Conservation (phyloP, 1,139 yeast species). For the Candida tunisiensis region DNA sequence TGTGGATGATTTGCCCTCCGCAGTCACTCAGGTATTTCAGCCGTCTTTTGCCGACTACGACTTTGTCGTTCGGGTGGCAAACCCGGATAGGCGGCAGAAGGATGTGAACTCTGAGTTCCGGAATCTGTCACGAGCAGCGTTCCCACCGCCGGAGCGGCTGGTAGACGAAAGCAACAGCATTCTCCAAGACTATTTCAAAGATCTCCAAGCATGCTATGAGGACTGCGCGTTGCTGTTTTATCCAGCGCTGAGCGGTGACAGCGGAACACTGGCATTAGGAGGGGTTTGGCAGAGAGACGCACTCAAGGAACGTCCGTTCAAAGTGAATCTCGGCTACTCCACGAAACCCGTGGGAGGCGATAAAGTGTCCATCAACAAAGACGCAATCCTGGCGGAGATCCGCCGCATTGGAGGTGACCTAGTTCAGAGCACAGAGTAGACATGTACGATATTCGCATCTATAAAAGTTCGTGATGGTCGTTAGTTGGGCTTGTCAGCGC, state of each 20-base stretch:
- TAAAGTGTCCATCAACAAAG: conserved; percentile 47
- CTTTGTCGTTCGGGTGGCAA: conserved; percentile 45
- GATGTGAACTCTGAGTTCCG: conserved; percentile 28
- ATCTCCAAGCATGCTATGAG: conserved; percentile 21
- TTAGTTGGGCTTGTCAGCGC: conserved; percentile 11
- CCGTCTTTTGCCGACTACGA: conserved; percentile 81
- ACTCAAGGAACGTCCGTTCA: conserved; percentile 39
- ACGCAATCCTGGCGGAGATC: conserved; percentile 61
- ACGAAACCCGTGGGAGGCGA: conserved; percentile 35
- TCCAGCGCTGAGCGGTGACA: conserved; percentile 9
- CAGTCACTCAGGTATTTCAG: conserved; percentile 38
- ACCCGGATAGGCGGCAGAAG: conserved; percentile 28
- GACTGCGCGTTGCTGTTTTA: conserved; percentile 42
- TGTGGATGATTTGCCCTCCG: no score
- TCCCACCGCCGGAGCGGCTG: conserved; percentile 10
- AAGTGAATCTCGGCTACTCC: conserved; percentile 65
- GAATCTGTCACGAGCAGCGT: conserved; percentile 39
- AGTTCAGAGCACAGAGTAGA: conserved; percentile 8
- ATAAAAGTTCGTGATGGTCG: conserved; percentile 8
- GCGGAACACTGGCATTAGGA: no score
- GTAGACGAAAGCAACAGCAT: conserved; percentile 11
- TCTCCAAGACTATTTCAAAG: conserved; percentile 14
- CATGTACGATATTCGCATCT: conserved; percentile 2
- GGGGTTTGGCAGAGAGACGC: conserved; percentile 67
- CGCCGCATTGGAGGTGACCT: conserved; percentile 60